phyloP scores from a whole-genome alignment of 768 basidiomycete genomes.

The Paxillus rubicundulus region DNA sequence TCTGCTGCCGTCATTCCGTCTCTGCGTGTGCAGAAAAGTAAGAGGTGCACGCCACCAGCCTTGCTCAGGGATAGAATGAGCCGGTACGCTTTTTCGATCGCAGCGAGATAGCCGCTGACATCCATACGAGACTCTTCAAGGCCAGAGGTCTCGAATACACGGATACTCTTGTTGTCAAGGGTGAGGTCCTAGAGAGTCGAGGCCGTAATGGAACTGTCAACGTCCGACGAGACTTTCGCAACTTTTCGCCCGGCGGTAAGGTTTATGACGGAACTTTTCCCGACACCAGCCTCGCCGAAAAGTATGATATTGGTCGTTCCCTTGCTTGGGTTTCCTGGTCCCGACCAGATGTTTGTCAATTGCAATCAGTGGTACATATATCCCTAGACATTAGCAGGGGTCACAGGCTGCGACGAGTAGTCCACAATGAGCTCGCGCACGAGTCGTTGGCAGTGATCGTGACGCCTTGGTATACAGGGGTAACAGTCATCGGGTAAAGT shows the following conservation, averaged over 20 bases:
- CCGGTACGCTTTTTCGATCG: constrained; percentile 27
- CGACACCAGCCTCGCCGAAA: constrained; percentile 42
- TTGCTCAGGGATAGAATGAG: constrained; percentile 33
- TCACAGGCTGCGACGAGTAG: too few species aligned
- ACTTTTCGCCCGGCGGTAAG: constrained; percentile 25
- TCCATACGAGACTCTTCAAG: constrained; percentile 33
- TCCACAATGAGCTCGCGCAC: background rate
- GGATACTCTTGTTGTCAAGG: constrained; percentile 18
- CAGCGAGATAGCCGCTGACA: constrained; percentile 25
- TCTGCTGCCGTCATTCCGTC: constrained; percentile 36
- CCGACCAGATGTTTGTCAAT: too few species aligned
- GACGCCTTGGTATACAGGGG: too few species aligned
- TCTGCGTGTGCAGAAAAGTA: constrained; percentile 41
- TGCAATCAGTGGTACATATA: too few species aligned
- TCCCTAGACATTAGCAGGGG: too few species aligned
- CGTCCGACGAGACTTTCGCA: constrained; percentile 26
- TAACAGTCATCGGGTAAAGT: constrained; percentile 17
- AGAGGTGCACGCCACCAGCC: constrained; percentile 39
- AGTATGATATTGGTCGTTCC: constrained; percentile 35
- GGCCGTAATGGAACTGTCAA: constrained; percentile 37
- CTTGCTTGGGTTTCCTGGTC: background rate
- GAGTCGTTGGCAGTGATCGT: too few species aligned
- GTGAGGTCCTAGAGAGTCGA: constrained; percentile 25
- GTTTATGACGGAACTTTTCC: constrained; percentile 32
- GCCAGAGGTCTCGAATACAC: constrained; percentile 35